These are phyloP conservation scores for Karstenula rhodostoma DNA, from an alignment of 2,329 filamentous ascomycete species.

Conservation along the genomic window DNA sequence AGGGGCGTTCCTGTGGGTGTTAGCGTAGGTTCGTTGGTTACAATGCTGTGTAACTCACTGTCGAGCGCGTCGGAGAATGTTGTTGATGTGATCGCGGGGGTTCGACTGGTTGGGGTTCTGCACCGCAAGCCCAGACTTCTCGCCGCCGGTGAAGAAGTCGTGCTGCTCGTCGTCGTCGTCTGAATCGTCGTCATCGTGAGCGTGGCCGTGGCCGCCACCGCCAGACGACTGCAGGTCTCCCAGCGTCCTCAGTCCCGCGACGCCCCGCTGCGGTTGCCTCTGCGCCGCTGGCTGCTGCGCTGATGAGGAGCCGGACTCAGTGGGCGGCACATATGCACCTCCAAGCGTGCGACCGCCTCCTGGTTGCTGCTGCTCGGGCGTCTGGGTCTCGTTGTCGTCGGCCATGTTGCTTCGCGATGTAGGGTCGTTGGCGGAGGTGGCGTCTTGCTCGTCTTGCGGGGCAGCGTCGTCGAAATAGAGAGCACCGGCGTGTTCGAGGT, in stretches of 20 bases:
- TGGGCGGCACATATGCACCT: conserved; percentile 44
- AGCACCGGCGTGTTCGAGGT: conserved; percentile 55
- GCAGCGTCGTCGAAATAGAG: conserved; percentile 54
- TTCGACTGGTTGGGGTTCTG: conserved; percentile 67
- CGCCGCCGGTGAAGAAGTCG: conserved; percentile 83
- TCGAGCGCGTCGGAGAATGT: conserved; percentile 58
- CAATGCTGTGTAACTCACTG: conserved; percentile 41
- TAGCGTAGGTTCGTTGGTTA: conserved; percentile 19
- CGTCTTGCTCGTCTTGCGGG: conserved; percentile 27
- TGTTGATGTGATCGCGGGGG: conserved; percentile 58
- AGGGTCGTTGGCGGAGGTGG: not conserved
- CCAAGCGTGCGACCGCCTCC: conserved; percentile 49
- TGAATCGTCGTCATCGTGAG: conserved; percentile 60
- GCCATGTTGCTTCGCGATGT: conserved; percentile 40
- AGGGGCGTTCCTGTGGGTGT: conserved; percentile 64
- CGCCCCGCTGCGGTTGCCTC: conserved; percentile 39
- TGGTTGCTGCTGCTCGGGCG: conserved; percentile 30
- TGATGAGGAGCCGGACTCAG: conserved; percentile 36
- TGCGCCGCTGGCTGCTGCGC: conserved; percentile 32
- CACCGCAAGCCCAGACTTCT: conserved; percentile 79
- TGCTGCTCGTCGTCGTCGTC: conserved; percentile 68
- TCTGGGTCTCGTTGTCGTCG: conserved; percentile 37
- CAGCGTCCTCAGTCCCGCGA: conserved; percentile 50
- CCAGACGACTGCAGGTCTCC: conserved; percentile 54
- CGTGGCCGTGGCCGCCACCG: conserved; percentile 48